Percentiles rank a stretch among this genome's conserved stretches.
These are phyloP conservation scores for Botrytis porri DNA, from an alignment of 2,329 filamentous ascomycete species.

Conservation along the genomic window DNA sequence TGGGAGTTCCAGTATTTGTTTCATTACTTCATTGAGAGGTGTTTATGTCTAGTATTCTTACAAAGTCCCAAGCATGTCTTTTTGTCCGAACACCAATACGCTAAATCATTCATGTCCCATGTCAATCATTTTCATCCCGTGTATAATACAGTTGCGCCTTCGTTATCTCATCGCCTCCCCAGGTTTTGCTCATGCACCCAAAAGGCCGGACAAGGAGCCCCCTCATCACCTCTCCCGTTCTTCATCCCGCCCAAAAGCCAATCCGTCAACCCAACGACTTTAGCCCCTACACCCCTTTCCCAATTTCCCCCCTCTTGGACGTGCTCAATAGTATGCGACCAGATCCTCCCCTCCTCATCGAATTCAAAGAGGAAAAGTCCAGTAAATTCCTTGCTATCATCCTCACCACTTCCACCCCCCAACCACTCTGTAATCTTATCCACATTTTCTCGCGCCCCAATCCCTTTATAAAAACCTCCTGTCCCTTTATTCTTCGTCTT, in stretches of 20 bases:
- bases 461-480: constrained; percentile 45
- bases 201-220: constrained; percentile 37
- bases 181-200: constrained; percentile 19
- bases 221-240: constrained; percentile 30
- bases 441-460: constrained; percentile 46
- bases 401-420: constrained; percentile 48
- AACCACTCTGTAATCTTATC: constrained; percentile 51
- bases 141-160: background rate
- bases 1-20: background rate
- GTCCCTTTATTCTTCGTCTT: constrained; percentile 45
- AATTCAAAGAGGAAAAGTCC: constrained; percentile 96
- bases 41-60: background rate
- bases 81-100: constrained; percentile 10
- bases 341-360: constrained; percentile 77
- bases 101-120: background rate
- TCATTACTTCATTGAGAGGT: constrained; percentile 16
- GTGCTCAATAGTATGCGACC: constrained; percentile 91
- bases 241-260: constrained; percentile 84
- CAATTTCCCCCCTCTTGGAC: constrained; percentile 79
- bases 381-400: constrained; percentile 73
- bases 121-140: background rate
- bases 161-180: constrained; percentile 1
- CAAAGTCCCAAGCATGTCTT: background rate
- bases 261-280: constrained; percentile 87
- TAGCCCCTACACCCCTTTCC: constrained; percentile 76